These are phyloP conservation scores for Melaleuca quinquenervia DNA, from an alignment of 345 rosid genomes.

Conservation along the genomic window DNA sequence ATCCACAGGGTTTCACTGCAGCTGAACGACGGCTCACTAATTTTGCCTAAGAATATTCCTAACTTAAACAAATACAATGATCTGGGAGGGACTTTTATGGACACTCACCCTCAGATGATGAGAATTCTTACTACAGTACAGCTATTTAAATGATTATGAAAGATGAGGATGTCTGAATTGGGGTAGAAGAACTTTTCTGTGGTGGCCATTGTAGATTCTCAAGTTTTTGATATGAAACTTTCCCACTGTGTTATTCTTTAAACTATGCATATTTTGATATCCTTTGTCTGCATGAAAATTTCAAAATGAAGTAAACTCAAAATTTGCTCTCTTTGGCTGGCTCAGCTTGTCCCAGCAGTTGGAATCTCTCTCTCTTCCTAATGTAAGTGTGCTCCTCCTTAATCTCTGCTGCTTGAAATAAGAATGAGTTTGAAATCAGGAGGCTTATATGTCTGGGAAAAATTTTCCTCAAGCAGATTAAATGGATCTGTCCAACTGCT, in stretches of 20 bases:
- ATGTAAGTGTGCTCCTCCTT: not conserved
- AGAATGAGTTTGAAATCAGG: not conserved
- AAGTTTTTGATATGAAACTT: not conserved
- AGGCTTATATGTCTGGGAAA: not conserved
- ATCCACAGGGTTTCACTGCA: not conserved
- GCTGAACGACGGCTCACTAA: not conserved
- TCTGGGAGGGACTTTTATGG: not conserved
- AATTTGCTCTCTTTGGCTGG: not conserved
- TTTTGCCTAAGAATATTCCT: not conserved
- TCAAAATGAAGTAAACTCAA: not conserved
- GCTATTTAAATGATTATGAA: not conserved
- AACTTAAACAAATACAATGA: not conserved
- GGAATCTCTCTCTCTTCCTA: conserved; percentile 15
- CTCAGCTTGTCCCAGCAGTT: conserved; percentile 11
- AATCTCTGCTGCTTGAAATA: not conserved
- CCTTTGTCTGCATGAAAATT: not conserved
- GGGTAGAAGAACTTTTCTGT: not conserved
- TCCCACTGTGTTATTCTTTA: not conserved
- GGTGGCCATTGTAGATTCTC: not conserved
- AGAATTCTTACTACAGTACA: not conserved
- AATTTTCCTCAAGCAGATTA: conserved; percentile 5
- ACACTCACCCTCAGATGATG: not conserved
- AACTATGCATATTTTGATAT: not conserved
- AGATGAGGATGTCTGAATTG: not conserved
- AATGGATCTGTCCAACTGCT: conserved; percentile 20